Evolutionary conservation across 1,139 yeast genomes (phyloP).

Genomic region (Schizosaccharomyces versatilis): DNA sequence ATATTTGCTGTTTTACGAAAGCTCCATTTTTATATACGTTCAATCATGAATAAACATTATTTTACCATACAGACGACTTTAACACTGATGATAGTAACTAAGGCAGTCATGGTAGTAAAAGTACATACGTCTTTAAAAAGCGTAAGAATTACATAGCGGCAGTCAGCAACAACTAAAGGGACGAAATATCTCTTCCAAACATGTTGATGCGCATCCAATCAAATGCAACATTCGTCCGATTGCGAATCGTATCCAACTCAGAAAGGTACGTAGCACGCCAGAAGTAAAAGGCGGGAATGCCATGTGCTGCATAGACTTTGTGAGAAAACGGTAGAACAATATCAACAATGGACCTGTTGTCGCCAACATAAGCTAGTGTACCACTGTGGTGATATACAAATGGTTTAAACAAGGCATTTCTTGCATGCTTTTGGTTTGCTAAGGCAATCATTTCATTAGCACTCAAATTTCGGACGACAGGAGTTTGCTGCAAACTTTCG

Average conservation of each 20-base stretch:
- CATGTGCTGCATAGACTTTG: conserved; percentile 44
- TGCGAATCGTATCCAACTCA: conserved; percentile 37
- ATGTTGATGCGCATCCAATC: conserved; percentile 37
- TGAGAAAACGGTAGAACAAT: conserved; percentile 60
- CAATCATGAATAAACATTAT: too few species aligned
- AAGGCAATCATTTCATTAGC: background rate
- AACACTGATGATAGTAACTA: too few species aligned
- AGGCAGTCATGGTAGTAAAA: too few species aligned
- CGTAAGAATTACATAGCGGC: too few species aligned
- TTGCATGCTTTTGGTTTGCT: conserved; percentile 20
- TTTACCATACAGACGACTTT: too few species aligned
- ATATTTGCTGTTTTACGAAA: too few species aligned
- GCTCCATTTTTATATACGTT: too few species aligned
- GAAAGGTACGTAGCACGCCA: conserved; percentile 49
- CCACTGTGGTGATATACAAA: conserved; percentile 39
- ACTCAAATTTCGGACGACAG: conserved; percentile 16
- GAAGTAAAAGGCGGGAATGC: conserved; percentile 38
- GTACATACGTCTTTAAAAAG: too few species aligned
- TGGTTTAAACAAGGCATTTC: conserved; percentile 29
- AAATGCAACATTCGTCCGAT: conserved; percentile 34
- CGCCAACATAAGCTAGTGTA: conserved; percentile 40
- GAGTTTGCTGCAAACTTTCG: conserved; percentile 26
- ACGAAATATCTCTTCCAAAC: conserved; percentile 9
- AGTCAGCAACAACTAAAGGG: conserved; percentile 3
- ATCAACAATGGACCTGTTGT: conserved; percentile 75